phyloP scores from a whole-genome alignment of 148 eudicot genomes.

The Rhododendron ferrugineum region DNA sequence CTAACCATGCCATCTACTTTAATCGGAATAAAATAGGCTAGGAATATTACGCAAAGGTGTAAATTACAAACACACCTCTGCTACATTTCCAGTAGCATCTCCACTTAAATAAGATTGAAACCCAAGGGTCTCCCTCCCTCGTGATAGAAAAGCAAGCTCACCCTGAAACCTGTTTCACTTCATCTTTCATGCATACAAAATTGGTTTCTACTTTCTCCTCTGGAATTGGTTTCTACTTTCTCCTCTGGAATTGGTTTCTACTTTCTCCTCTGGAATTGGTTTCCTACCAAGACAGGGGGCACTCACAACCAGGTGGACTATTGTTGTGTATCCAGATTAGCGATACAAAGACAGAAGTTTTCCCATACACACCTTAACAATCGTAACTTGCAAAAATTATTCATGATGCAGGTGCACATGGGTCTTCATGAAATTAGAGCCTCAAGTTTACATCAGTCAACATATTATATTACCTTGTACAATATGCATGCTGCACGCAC shows the following conservation, averaged over 20 bases:
- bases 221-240: neutral
- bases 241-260: neutral
- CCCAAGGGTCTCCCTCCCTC: neutral
- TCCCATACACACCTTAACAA: neutral
- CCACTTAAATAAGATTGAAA: neutral
- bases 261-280: neutral
- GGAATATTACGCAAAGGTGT: neutral
- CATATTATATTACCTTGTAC: neutral
- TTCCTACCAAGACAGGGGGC: neutral
- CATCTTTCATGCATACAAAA: neutral
- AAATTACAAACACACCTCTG: neutral
- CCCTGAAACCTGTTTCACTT: neutral
- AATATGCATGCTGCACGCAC: neutral
- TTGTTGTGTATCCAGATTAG: neutral
- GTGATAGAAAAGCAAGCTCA: slow-evolving; percentile 4
- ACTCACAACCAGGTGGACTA: neutral
- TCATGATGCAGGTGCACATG: neutral
- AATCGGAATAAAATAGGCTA: neutral
- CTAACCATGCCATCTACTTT: neutral
- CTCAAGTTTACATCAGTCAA: neutral
- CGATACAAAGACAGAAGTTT: neutral
- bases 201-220: neutral
- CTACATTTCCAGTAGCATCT: neutral
- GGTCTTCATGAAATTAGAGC: neutral
- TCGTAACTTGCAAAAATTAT: neutral